Evolutionary conservation across 2,329 filamentous ascomycete genomes (phyloP).

Genomic region (Waltergamsia citrina): DNA sequence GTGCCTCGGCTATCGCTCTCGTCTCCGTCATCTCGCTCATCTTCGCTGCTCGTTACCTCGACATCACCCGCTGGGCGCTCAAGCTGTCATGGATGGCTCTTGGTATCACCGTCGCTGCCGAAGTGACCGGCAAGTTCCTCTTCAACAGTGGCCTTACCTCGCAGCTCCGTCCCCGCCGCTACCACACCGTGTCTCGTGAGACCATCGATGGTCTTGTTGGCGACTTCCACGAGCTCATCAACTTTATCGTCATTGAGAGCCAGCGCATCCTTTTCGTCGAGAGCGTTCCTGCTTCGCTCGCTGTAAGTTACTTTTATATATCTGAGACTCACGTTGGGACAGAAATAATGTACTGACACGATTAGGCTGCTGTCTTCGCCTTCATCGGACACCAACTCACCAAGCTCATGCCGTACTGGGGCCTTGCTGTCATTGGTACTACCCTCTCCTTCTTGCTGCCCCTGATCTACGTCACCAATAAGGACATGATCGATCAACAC

Average conservation of each 20-base stretch:
- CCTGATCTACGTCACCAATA: conserved; percentile 56
- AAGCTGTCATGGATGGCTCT: conserved; percentile 57
- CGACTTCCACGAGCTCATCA: conserved; percentile 58
- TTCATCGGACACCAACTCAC: conserved; percentile 60
- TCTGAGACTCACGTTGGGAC: background rate
- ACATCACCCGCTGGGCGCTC: conserved; percentile 54
- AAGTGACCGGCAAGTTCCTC: conserved; percentile 50
- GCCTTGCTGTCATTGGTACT: conserved; percentile 50
- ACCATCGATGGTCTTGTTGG: conserved; percentile 51
- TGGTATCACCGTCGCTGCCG: conserved; percentile 49
- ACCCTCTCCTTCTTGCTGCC: conserved; percentile 52
- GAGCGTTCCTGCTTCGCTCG: conserved; percentile 50
- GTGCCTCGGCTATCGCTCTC: conserved; percentile 57
- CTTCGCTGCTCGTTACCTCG: conserved; percentile 55
- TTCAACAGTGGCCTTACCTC: conserved; percentile 53
- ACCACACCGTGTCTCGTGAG: conserved; percentile 56
- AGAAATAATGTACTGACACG: conserved; percentile 5
- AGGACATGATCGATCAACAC: conserved; percentile 59
- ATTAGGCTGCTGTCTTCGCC: conserved; percentile 46
- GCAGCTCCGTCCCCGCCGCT: conserved; percentile 56
- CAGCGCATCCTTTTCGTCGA: conserved; percentile 61
- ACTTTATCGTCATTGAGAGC: conserved; percentile 63
- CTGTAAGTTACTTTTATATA: conserved; percentile 33
- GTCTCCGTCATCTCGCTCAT: conserved; percentile 47
- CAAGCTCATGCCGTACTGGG: conserved; percentile 64